A percentile compares a stretch with the other conserved stretches of the same genome.
These are phyloP conservation scores for Talaromyces sp. DNA, from an alignment of 2,329 filamentous ascomycete genomes.

Conservation along the genomic window DNA sequence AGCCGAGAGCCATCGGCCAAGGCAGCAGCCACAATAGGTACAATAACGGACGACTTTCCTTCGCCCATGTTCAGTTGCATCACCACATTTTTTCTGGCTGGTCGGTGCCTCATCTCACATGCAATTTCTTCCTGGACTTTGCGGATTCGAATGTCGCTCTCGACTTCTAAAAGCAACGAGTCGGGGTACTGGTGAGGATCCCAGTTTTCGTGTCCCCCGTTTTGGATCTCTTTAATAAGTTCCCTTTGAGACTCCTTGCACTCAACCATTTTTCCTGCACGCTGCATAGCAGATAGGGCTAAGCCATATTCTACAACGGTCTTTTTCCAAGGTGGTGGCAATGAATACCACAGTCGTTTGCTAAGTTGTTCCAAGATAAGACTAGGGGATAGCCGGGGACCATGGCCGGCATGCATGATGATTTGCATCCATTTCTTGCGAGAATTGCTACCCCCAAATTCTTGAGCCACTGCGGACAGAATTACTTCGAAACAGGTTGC, in stretches of 20 bases:
- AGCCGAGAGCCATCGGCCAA: conserved; percentile 49
- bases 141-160: conserved; percentile 59
- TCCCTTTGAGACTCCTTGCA: background rate
- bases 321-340: background rate
- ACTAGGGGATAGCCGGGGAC: background rate
- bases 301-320: background rate
- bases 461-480: background rate
- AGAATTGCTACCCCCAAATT: no score
- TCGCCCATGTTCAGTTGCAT: conserved; percentile 70
- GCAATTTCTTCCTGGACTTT: conserved; percentile 57
- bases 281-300: background rate
- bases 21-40: conserved; percentile 57
- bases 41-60: conserved; percentile 66
- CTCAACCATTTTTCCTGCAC: background rate
- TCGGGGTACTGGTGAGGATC: conserved; percentile 51
- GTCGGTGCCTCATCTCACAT: conserved; percentile 47
- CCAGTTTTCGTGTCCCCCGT: conserved; percentile 57
- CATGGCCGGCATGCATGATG: background rate
- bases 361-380: background rate
- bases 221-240: conserved; percentile 21
- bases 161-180: conserved; percentile 60
- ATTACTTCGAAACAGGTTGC: background rate
- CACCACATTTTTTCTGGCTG: conserved; percentile 43
- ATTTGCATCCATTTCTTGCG: background rate
- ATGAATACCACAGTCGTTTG: background rate